Percentiles rank a stretch among this genome's conserved stretches.
Evolutionary conservation across 1,139 yeast genomes (phyloP).

Genomic region (Saccharomyces hybrid): DNA sequence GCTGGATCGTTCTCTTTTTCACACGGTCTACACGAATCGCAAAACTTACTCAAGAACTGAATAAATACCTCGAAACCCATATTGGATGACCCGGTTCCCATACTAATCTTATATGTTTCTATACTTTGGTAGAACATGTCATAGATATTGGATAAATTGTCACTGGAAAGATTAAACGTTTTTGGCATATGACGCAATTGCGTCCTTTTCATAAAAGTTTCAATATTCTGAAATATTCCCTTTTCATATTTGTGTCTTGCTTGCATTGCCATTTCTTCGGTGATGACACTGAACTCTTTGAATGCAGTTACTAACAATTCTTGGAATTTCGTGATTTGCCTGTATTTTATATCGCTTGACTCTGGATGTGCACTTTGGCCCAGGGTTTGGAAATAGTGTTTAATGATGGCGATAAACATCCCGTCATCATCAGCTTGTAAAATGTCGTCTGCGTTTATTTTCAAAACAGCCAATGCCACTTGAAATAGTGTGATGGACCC

Average conservation of each 20-base stretch:
- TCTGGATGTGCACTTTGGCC: slow-evolving; percentile 78
- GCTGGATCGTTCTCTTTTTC: slow-evolving; percentile 35
- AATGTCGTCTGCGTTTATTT: slow-evolving; percentile 79
- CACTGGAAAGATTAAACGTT: slow-evolving; percentile 50
- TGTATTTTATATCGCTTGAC: slow-evolving; percentile 55
- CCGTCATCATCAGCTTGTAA: slow-evolving; percentile 87
- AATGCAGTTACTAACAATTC: slow-evolving; percentile 86
- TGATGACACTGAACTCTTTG: slow-evolving; percentile 75
- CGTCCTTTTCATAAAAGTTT: slow-evolving; percentile 84
- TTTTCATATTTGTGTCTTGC: slow-evolving; percentile 69
- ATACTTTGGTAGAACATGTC: slow-evolving; percentile 79
- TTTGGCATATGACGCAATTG: slow-evolving; percentile 81
- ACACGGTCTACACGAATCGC: slow-evolving; percentile 62
- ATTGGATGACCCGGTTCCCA: slow-evolving; percentile 62
- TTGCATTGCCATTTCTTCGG: slow-evolving; percentile 63
- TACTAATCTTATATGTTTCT: slow-evolving; percentile 55
- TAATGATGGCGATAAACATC: slow-evolving; percentile 74
- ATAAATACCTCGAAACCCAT: slow-evolving; percentile 72
- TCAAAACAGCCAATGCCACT: slow-evolving; percentile 81
- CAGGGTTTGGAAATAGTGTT: slow-evolving; percentile 69
- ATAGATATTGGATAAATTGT: slow-evolving; percentile 62
- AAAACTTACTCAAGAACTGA: slow-evolving; percentile 68
- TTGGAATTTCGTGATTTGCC: slow-evolving; percentile 76
- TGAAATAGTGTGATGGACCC: slow-evolving; percentile 90
- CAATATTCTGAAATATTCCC: slow-evolving; percentile 76